Conservation (phyloP, 148 eudicot genomes). For the Amaranthus cruentus region DNA sequence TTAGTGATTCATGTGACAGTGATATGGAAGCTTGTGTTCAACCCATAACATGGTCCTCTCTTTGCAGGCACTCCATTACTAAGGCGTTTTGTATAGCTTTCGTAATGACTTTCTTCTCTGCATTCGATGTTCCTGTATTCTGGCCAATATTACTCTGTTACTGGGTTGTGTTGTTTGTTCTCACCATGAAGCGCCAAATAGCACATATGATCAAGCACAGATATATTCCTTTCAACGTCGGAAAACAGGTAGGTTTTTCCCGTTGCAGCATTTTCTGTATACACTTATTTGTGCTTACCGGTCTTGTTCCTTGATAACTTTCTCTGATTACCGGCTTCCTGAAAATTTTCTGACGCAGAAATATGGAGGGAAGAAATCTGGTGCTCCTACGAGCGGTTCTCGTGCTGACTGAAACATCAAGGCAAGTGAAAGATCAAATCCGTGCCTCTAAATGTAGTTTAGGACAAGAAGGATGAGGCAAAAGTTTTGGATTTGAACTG, state of each 20-base stretch:
- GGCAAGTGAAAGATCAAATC: constrained; percentile 5
- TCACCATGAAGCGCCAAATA: constrained; percentile 89
- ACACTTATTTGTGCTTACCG: background rate
- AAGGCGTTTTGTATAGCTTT: constrained; percentile 58
- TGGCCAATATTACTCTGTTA: constrained; percentile 65
- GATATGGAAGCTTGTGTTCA: background rate
- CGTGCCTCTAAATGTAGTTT: constrained; percentile 8
- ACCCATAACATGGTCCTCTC: background rate
- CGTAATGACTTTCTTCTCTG: constrained; percentile 53
- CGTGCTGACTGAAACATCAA: constrained; percentile 33
- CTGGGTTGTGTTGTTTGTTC: constrained; percentile 68
- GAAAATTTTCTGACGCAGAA: constrained; percentile 35
- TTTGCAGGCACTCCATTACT: constrained; percentile 67
- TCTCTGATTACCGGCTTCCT: background rate
- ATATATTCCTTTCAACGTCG: constrained; percentile 73
- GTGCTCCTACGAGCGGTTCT: constrained; percentile 22
- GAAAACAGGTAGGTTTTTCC: constrained; percentile 59
- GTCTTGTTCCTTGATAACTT: background rate
- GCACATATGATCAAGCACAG: constrained; percentile 88
- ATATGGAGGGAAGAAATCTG: constrained; percentile 59
- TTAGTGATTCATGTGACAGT: too few relatives aligned
- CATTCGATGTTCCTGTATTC: constrained; percentile 62
- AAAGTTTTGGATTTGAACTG: constrained; percentile 7
- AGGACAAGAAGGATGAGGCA: constrained; percentile 17
- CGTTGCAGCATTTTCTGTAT: background rate